Evolutionary conservation across 1,139 yeast species (phyloP).

Genomic region (Suhomyces maxii): DNA sequence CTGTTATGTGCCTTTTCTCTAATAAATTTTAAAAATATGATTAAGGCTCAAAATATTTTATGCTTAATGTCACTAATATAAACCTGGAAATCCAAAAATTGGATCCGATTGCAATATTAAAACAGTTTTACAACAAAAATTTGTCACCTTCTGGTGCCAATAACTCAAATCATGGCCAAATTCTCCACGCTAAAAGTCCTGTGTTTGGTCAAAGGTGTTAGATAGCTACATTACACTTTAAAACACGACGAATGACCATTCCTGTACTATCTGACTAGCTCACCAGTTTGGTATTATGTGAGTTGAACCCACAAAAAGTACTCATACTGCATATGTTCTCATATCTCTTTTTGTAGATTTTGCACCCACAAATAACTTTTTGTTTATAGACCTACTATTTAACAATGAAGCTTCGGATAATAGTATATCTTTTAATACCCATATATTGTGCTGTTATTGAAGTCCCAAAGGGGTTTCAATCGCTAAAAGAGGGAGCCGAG

Average conservation of each 20-base stretch:
- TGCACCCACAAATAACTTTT: background rate
- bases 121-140: background rate
- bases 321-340: background rate
- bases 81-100: background rate
- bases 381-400: background rate
- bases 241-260: no score
- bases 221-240: no score
- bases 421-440: background rate
- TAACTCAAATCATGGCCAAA: no score
- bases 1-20: background rate
- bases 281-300: no score
- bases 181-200: no score
- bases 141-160: no score
- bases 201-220: no score
- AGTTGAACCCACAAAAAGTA: no score
- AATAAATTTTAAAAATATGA: no score
- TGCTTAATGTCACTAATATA: background rate
- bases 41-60: no score
- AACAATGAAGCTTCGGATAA: background rate
- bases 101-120: background rate
- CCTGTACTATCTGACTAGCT: no score
- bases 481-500: background rate
- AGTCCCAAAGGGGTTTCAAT: background rate
- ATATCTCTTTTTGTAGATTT: background rate
- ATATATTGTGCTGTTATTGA: background rate